Evolutionary conservation across 2,329 filamentous ascomycete species (phyloP).

Genomic region (Xylariales sp.): DNA sequence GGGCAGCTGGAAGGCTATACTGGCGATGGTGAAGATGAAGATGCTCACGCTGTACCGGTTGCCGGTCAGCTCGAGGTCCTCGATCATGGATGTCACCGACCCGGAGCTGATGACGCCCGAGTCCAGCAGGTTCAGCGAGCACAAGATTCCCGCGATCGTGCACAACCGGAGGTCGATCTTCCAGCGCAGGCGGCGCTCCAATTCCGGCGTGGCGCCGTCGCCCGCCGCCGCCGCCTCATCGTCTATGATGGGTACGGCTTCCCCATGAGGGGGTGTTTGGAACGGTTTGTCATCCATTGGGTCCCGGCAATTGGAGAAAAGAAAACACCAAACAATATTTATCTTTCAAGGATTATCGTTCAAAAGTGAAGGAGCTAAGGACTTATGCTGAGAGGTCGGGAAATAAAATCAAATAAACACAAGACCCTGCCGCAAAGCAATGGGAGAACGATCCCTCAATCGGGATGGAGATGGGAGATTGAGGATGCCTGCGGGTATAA

Average conservation of each 20-base stretch:
- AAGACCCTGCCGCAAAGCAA: too few species aligned
- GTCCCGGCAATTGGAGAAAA: too few species aligned
- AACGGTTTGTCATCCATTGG: too few species aligned
- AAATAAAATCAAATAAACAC: too few species aligned
- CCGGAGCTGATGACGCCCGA: constrained; percentile 66
- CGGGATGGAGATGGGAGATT: too few species aligned
- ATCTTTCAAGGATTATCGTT: background rate
- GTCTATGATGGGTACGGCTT: background rate
- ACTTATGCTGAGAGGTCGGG: too few species aligned
- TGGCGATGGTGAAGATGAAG: constrained; percentile 68
- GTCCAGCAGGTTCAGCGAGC: constrained; percentile 65
- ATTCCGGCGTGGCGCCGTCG: constrained; percentile 1
- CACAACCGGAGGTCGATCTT: constrained; percentile 67
- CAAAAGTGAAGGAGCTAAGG: background rate
- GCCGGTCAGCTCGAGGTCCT: constrained; percentile 59
- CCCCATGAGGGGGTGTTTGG: too few species aligned
- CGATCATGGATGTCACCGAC: constrained; percentile 63
- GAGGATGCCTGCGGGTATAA: too few species aligned
- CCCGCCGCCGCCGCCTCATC: background rate
- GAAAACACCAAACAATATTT: too few species aligned
- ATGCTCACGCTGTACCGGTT: constrained; percentile 67
- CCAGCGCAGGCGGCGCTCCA: constrained; percentile 35
- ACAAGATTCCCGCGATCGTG: constrained; percentile 67
- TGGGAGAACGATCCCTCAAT: too few species aligned
- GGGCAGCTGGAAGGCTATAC: constrained; percentile 64